phyloP scores from a whole-genome alignment of 768 basidiomycete genomes.

The Lactarius vividus region DNA sequence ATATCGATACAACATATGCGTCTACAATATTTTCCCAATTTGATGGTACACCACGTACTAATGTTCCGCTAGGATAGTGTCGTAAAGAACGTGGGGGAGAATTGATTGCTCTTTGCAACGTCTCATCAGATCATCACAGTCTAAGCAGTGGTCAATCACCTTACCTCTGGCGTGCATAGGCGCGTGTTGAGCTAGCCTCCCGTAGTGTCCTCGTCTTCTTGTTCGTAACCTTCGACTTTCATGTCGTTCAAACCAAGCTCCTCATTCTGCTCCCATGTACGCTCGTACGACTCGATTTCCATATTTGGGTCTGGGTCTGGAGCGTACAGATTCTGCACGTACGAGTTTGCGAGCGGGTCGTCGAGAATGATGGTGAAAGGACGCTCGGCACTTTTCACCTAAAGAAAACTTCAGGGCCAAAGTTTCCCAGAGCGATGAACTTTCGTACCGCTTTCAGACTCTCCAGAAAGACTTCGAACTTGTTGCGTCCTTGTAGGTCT shows the following conservation, averaged over 20 bases:
- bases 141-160: neutral
- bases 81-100: neutral
- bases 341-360: conserved; percentile 93
- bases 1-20: neutral
- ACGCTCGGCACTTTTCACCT: conserved; percentile 75
- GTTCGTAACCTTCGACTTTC: conserved; percentile 72
- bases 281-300: conserved; percentile 76
- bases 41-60: neutral
- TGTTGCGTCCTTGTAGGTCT: conserved; percentile 34
- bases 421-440: neutral
- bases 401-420: conserved; percentile 1
- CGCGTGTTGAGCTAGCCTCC: conserved; percentile 8
- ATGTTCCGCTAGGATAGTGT: neutral
- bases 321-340: conserved; percentile 95
- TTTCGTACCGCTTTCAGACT: conserved; percentile 68
- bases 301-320: conserved; percentile 97
- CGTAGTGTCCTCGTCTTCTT: conserved; percentile 27
- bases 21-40: neutral
- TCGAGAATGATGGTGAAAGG: conserved; percentile 93
- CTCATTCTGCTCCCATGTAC: conserved; percentile 90
- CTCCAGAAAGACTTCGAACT: conserved; percentile 75
- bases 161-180: neutral
- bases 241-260: conserved; percentile 92
- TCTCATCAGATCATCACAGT: neutral
- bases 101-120: neutral